Conservation (phyloP, 2,329 filamentous ascomycete genomes). For the Colletotrichum sidae region DNA sequence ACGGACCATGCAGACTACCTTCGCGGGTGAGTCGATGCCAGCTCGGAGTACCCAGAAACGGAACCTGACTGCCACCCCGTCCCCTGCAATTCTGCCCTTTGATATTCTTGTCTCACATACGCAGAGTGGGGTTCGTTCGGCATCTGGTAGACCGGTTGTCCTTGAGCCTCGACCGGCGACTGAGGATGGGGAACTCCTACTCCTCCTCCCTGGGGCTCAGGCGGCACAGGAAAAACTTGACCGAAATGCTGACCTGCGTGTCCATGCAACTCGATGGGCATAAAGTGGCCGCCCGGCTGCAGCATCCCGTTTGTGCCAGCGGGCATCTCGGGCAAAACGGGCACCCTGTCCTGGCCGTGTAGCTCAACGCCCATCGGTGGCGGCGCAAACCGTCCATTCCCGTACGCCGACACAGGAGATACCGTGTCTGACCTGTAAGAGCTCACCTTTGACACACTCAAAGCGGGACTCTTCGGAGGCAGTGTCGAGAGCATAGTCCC, state of each 20-base stretch:
- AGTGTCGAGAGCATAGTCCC: conserved; percentile 38
- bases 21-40: too few relatives aligned
- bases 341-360: conserved; percentile 38
- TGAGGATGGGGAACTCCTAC: too few relatives aligned
- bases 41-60: too few relatives aligned
- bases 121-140: too few relatives aligned
- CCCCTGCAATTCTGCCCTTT: too few relatives aligned
- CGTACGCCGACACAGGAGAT: conserved; percentile 44
- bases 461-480: conserved; percentile 45
- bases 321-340: conserved; percentile 39
- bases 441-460: conserved; percentile 42
- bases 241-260: conserved; percentile 27
- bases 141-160: too few relatives aligned
- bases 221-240: conserved; percentile 31
- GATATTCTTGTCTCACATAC: too few relatives aligned
- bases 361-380: conserved; percentile 43
- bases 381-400: conserved; percentile 39
- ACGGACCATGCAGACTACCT: too few relatives aligned
- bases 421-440: conserved; percentile 40
- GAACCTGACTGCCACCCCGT: too few relatives aligned
- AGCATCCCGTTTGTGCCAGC: conserved; percentile 39
- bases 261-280: conserved; percentile 41
- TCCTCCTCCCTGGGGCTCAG: conserved; percentile 29
- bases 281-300: conserved; percentile 32
- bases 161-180: too few relatives aligned